These are phyloP conservation scores for Yamadazyma scolyti DNA, from an alignment of 805 yeast genomes.

Conservation along the genomic window DNA sequence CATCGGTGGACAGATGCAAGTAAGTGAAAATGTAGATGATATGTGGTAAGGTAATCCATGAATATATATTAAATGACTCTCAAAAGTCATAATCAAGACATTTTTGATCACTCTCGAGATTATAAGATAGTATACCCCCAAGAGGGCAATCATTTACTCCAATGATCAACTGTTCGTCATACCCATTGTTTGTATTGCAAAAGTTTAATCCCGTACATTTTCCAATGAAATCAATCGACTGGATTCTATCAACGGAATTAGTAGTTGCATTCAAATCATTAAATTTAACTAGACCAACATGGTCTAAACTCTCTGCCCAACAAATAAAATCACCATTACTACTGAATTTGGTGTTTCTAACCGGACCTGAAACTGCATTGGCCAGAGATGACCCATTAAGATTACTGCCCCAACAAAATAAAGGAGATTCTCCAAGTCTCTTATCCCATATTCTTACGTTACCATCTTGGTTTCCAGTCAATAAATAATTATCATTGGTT, in stretches of 20 bases:
- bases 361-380: slow-evolving; percentile 36
- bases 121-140: slow-evolving; percentile 56
- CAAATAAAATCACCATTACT: slow-evolving; percentile 41
- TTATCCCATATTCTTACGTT: slow-evolving; percentile 52
- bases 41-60: slow-evolving; percentile 31
- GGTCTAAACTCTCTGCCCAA: slow-evolving; percentile 60
- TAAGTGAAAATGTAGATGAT: slow-evolving; percentile 35
- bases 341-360: slow-evolving; percentile 51
- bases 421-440: slow-evolving; percentile 25
- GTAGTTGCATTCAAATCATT: slow-evolving; percentile 19
- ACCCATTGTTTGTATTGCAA: slow-evolving; percentile 37
- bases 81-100: slow-evolving; percentile 38
- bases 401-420: slow-evolving; percentile 34
- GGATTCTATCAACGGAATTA: slow-evolving; percentile 24
- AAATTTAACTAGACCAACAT: slow-evolving; percentile 47
- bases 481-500: slow-evolving; percentile 36
- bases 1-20: slow-evolving; percentile 35
- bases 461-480: slow-evolving; percentile 62
- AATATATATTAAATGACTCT: neutral
- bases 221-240: slow-evolving; percentile 53
- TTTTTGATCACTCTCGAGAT: slow-evolving; percentile 29
- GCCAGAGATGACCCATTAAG: slow-evolving; percentile 15
- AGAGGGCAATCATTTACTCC: slow-evolving; percentile 54
- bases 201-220: slow-evolving; percentile 56
- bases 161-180: slow-evolving; percentile 46